Percentiles rank a stretch among this genome's conserved stretches.
phyloP scores from a whole-genome alignment of 2,329 filamentous ascomycete genomes.

The Sporothrix humicola region DNA sequence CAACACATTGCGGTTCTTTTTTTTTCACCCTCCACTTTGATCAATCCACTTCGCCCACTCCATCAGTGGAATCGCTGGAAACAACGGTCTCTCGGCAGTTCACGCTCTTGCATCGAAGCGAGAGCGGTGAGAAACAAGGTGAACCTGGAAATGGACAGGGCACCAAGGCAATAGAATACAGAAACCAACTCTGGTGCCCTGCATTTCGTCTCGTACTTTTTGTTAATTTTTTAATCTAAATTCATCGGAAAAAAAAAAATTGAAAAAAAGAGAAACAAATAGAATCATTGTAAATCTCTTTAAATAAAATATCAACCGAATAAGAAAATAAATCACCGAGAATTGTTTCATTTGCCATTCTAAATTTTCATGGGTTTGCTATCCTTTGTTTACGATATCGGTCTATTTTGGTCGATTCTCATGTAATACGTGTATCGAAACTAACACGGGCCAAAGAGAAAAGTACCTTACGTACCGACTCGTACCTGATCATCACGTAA shows the following conservation, averaged over 20 bases:
- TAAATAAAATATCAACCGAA: not conserved
- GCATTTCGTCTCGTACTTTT: not conserved
- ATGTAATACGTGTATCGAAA: conserved; percentile 10
- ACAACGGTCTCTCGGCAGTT: not conserved
- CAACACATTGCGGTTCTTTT: not conserved
- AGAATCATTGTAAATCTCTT: not conserved
- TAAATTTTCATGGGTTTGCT: not conserved
- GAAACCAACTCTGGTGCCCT: not conserved
- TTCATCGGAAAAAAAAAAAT: not conserved
- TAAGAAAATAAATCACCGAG: not conserved
- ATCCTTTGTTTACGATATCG: not conserved
- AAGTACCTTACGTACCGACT: not conserved
- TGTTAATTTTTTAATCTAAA: not conserved
- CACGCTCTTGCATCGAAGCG: not conserved
- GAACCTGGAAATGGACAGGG: not conserved
- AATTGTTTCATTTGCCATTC: not conserved
- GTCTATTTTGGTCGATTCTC: not conserved
- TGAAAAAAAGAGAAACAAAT: not conserved
- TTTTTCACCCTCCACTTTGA: not conserved
- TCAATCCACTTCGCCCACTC: not conserved
- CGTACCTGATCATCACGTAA: not conserved
- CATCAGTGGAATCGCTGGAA: not conserved
- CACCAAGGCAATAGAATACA: not conserved
- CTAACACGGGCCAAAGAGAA: not conserved
- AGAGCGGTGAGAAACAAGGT: conserved; percentile 6